These are phyloP conservation scores for Quercus bicolor DNA, from an alignment of 306 rosid species.

Conservation along the genomic window DNA sequence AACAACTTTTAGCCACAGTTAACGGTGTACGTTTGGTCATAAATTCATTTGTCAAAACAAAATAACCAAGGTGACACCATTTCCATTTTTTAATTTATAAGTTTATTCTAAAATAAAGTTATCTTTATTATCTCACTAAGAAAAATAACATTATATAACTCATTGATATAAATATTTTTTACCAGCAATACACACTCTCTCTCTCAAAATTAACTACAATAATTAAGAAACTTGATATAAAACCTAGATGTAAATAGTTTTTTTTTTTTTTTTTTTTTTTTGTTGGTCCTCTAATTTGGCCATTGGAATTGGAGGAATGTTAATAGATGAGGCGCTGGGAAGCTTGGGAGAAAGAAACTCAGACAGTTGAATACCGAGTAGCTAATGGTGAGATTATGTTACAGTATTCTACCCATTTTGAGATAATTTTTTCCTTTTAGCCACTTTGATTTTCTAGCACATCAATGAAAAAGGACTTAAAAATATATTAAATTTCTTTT, in stretches of 20 bases:
- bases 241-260: not conserved
- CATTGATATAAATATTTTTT: no score
- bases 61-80: no score
- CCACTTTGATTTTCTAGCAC: not conserved
- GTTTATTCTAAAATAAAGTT: no score
- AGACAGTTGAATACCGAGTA: slow-evolving; percentile 50
- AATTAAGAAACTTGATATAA: not conserved
- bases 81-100: no score
- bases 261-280: not conserved
- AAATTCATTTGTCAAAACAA: no score
- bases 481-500: no score
- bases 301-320: not conserved
- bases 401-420: not conserved
- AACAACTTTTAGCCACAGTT: no score
- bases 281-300: not conserved
- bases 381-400: slow-evolving; percentile 38
- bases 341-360: slow-evolving; percentile 59
- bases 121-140: no score
- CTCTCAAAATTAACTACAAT: not conserved
- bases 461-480: no score
- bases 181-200: no score
- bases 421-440: not conserved
- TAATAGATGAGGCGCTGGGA: slow-evolving; percentile 58
- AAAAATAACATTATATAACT: no score
- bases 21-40: no score